Evolutionary conservation across 2,329 filamentous ascomycete species (phyloP), one percentile per base, ranked within the genome.

Genomic region (Hypoxylon sp.): DNA sequence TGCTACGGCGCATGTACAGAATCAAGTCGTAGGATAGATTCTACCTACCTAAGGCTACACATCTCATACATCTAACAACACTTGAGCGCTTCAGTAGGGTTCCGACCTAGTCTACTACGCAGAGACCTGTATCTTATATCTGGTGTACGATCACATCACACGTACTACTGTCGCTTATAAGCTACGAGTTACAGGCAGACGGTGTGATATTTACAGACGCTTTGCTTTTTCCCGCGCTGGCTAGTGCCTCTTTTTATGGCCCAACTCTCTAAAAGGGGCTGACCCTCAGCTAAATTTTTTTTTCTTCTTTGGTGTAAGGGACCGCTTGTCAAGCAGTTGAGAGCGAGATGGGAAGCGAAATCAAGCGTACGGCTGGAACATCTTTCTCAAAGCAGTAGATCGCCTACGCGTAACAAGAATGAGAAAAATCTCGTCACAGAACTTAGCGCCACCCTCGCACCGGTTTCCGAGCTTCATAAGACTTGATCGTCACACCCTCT

Each of bases 401-500:
- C 21, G 48, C 8, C 40, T 21, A 8, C 18, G n/a, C 3, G 20
- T n/a, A 23, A n/a, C 4, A 2, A 23, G 20, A 4, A 4, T 33
- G 20, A 10, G 15, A 27, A 24, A 7, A 31, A 31, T 45, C n/a
- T 18, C 18, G 46, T 46, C 57, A 29, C 35, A 43, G 23, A 17
- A 49, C 41, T 48, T 55, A 58, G 50, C 41, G 29, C 26, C 41
- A 63, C 60, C 57, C 60, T 63, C 50, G 46, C 54, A 61, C 60
- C 29, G 37, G 23, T 49, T 49, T 40, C 29, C 53, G 53, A 49
- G 53, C 27, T 57, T 55, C 53, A 55, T 57, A 60, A 48, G 50
- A 61, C 54, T 49, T 40, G 43, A 55, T 58, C 58, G 60, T 63
- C 50, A 58, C 45, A 63, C 60, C n/a, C 48, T 61, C 37, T 42